Percentiles rank a stretch among this genome's conserved stretches.
Conservation (phyloP, 495 filamentous ascomycete genomes). For the Margaritispora aquatica region DNA sequence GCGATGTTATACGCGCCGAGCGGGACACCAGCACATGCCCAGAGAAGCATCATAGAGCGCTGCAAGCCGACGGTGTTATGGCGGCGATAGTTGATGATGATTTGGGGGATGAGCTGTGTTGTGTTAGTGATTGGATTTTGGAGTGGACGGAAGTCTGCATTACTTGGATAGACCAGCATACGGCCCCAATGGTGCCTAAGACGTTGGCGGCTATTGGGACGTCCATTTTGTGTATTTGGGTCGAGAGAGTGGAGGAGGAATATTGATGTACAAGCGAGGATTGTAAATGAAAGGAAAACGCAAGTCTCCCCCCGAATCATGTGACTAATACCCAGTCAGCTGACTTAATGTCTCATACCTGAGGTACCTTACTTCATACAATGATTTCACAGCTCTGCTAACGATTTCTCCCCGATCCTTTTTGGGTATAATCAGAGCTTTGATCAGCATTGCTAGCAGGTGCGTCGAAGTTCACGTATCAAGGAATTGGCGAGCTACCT, state of each 20-base stretch:
- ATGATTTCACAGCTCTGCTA: too few relatives aligned
- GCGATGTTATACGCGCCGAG: constrained; percentile 63
- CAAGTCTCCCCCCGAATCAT: too few relatives aligned
- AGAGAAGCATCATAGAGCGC: constrained; percentile 60
- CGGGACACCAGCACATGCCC: constrained; percentile 57
- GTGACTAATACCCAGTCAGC: too few relatives aligned
- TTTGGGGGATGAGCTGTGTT: constrained; percentile 55
- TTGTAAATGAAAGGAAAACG: too few relatives aligned
- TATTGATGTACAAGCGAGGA: too few relatives aligned
- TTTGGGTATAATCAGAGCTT: too few relatives aligned
- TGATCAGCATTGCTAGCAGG: too few relatives aligned
- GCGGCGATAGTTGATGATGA: constrained; percentile 55
- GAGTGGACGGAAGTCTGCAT: constrained; percentile 1
- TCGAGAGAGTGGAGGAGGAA: not conserved
- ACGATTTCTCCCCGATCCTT: too few relatives aligned
- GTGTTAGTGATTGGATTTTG: not conserved
- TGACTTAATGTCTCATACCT: too few relatives aligned
- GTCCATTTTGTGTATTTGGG: constrained; percentile 34
- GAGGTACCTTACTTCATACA: too few relatives aligned
- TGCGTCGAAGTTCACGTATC: too few relatives aligned
- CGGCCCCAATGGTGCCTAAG: constrained; percentile 50
- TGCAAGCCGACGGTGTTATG: constrained; percentile 55
- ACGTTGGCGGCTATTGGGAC: constrained; percentile 47
- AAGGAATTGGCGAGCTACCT: too few relatives aligned
- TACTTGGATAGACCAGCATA: constrained; percentile 26